Evolutionary conservation across 176 grass and related monocot genomes (phyloP).

Genomic region (Tillandsia leiboldiana): DNA sequence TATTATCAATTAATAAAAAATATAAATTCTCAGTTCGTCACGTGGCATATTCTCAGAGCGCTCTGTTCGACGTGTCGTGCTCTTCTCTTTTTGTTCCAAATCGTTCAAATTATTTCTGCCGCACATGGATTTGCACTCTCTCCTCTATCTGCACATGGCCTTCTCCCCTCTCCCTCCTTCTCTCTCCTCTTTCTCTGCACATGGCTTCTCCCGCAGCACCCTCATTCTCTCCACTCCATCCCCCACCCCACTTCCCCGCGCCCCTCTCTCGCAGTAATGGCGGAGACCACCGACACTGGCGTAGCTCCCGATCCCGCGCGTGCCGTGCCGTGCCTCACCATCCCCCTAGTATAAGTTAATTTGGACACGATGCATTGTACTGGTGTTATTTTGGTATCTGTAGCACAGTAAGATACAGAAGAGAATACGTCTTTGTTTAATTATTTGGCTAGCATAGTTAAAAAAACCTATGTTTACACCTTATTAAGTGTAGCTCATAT

Average conservation of each 20-base stretch:
- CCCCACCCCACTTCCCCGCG: slow-evolving; percentile 15
- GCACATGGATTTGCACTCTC: too few relatives aligned
- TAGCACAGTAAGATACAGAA: background rate
- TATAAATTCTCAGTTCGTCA: too few relatives aligned
- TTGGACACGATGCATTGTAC: slow-evolving; percentile 9
- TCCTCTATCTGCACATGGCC: too few relatives aligned
- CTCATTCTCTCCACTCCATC: slow-evolving; percentile 19
- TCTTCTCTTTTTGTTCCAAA: too few relatives aligned
- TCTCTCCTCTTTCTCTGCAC: background rate
- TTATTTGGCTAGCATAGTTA: too few relatives aligned
- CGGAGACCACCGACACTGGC: slow-evolving; percentile 29
- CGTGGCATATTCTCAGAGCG: too few relatives aligned
- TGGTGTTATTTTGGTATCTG: background rate
- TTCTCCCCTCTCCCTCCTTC: background rate
- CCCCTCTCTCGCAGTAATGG: background rate
- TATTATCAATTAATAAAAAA: too few relatives aligned
- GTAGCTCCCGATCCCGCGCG: slow-evolving; percentile 66
- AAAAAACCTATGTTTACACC: too few relatives aligned
- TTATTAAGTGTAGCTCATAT: too few relatives aligned
- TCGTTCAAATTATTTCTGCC: too few relatives aligned
- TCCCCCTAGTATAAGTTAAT: slow-evolving; percentile 40
- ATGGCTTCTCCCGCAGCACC: slow-evolving; percentile 24
- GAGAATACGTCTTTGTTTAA: too few relatives aligned
- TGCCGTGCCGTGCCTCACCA: slow-evolving; percentile 71
- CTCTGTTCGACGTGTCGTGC: too few relatives aligned